Percentiles rank a stretch among this genome's conserved stretches.
These are phyloP conservation scores for Zygnema cylindricum DNA, from an alignment of 139 green algal species.

Conservation along the genomic window DNA sequence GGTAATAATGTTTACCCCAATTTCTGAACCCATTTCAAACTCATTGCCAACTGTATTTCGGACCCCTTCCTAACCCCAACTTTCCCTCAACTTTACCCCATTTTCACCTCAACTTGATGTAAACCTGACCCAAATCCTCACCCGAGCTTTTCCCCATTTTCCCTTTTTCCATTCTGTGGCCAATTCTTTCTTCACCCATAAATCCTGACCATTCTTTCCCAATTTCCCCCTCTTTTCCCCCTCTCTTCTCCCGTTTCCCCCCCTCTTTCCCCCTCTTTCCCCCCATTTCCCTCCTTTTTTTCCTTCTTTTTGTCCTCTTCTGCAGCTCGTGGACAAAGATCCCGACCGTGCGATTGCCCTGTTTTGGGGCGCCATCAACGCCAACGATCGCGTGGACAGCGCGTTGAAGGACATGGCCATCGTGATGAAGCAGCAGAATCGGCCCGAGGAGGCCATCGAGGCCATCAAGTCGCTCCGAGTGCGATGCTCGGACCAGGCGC, in stretches of 20 bases:
- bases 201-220: neutral
- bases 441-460: constrained; percentile 62
- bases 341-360: constrained; percentile 59
- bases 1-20: no score
- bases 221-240: constrained; percentile 1
- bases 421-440: constrained; percentile 64
- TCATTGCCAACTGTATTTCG: no score
- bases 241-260: neutral
- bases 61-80: no score
- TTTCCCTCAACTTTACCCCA: no score
- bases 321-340: constrained; percentile 64
- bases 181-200: neutral
- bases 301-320: neutral
- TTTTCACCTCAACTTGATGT: no score
- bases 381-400: constrained; percentile 54
- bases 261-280: neutral
- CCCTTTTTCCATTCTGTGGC: neutral
- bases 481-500: constrained; percentile 45
- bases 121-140: no score
- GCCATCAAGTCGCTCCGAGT: constrained; percentile 51
- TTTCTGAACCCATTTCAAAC: no score
- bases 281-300: neutral
- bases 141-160: neutral
- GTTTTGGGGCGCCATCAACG: constrained; percentile 61
- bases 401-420: constrained; percentile 65